Evolutionary conservation across 1,284 basidiomycete genomes (phyloP).

Genomic region (Salmacisia buchloeana): DNA sequence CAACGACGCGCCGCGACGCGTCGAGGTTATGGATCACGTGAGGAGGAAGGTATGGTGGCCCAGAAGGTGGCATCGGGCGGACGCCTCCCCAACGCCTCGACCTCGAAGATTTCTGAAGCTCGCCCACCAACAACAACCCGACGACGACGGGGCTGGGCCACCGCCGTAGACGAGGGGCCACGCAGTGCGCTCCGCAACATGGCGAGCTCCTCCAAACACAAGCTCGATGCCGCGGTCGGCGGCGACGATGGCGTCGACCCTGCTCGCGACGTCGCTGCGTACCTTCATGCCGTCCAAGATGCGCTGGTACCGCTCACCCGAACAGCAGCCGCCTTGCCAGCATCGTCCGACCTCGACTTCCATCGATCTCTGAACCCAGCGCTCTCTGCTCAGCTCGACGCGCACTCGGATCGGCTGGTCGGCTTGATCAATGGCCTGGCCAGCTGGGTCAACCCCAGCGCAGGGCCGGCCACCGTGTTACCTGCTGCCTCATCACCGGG

Average conservation of each 20-base stretch:
- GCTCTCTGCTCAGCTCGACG: slow-evolving; percentile 65
- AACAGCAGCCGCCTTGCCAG: slow-evolving; percentile 47
- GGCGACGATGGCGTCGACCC: not conserved
- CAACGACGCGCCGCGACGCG: not conserved
- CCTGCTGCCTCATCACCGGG: too few relatives aligned
- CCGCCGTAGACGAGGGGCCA: too few relatives aligned
- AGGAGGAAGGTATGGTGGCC: too few relatives aligned
- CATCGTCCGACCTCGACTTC: slow-evolving; percentile 65
- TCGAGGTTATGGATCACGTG: not conserved
- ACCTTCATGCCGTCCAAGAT: slow-evolving; percentile 29
- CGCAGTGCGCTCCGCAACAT: too few relatives aligned
- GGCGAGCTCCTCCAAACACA: slow-evolving; percentile 6
- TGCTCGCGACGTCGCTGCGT: slow-evolving; percentile 18
- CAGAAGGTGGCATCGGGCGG: too few relatives aligned
- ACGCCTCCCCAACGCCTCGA: too few relatives aligned
- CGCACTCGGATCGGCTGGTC: slow-evolving; percentile 59
- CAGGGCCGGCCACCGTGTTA: not conserved
- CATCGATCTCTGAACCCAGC: slow-evolving; percentile 73
- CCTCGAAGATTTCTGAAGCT: too few relatives aligned
- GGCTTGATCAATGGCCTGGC: slow-evolving; percentile 24
- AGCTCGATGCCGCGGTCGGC: not conserved
- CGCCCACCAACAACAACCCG: not conserved
- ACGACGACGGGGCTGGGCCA: not conserved
- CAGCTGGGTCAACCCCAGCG: slow-evolving; percentile 19
- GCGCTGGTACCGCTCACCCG: slow-evolving; percentile 33